Base-by-base conservation (phyloP, 345 rosid species). In the Turritis glabra region DNA sequence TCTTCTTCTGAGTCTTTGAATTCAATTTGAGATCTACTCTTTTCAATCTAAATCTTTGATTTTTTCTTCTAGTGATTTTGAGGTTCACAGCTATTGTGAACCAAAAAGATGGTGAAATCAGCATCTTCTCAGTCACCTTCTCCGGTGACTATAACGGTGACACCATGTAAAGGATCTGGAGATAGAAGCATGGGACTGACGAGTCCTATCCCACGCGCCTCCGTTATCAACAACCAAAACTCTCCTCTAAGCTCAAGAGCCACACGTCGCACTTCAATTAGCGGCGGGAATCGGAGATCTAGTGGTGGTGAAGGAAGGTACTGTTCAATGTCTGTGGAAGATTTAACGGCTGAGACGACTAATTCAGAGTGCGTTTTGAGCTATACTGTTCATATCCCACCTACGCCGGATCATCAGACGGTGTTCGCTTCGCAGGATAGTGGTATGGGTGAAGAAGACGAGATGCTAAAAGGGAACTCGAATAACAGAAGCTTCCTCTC, bases 371-470 rank as follows among this genome's bases (percentile, higher is more conserved):
- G 78, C 50, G 72, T 80, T 54, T 80, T 90, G n/a, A 67, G 80
- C 3, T 90, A 90, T 64, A 90, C 96, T 0, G 96, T 90, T 23
- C 96, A 90, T 19, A 88, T 90, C 9, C 96, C 96, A 5, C 85
- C 92, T 0, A 90, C 96, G 40, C 96, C 96, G 1, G 96, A 90
- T 72, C 90, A 85, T 75, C 90, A 87, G 58, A 71, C 85, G n/a
- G 41, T 85, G 22, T 81, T 85, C 7, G 64, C 80, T 46, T 89
- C 92, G 2, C 86, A 78, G 11, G 79, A 84, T 8, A 87, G 92
- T 40, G 83, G 86, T 35, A 26, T 43, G 11, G 75, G 59, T 56
- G 79, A 18, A 47, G 81, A 71, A 52, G 79, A 61, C 1, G 80
- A 55, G 30, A 14, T 59, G 32, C 5, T 35, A 2, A 82, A 69